Evolutionary conservation across 2,329 filamentous ascomycete genomes (phyloP).

Genomic region (Diaporthe eres): DNA sequence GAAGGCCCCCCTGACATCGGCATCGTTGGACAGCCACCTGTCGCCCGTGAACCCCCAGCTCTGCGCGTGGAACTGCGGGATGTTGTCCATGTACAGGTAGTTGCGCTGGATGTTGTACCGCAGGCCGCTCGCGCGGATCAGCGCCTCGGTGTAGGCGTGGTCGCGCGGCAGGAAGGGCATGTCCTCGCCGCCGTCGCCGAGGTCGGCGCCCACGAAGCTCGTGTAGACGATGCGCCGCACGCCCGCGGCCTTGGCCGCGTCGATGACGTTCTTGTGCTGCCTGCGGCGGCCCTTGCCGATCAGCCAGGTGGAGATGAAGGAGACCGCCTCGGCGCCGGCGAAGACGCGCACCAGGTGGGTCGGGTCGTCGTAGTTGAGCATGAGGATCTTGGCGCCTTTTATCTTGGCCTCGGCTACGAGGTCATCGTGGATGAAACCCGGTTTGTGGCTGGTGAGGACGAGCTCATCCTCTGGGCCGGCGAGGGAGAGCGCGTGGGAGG

Average conservation of each 20-base stretch:
- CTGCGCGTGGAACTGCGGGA: conserved; percentile 41
- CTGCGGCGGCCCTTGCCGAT: conserved; percentile 39
- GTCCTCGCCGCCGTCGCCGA: conserved; percentile 38
- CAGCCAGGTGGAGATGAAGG: conserved; percentile 45
- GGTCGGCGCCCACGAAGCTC: conserved; percentile 44
- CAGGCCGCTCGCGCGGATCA: conserved; percentile 42
- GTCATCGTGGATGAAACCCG: conserved; percentile 33
- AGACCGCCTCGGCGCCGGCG: conserved; percentile 44
- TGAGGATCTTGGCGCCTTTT: conserved; percentile 34
- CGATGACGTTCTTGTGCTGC: conserved; percentile 44
- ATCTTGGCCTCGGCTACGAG: conserved; percentile 30
- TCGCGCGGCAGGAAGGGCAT: conserved; percentile 44
- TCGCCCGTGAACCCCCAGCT: conserved; percentile 43
- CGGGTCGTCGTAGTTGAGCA: conserved; percentile 43
- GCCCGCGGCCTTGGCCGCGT: conserved; percentile 40
- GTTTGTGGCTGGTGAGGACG: conserved; percentile 39
- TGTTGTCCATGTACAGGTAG: conserved; percentile 45
- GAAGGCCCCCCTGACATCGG: conserved; percentile 41
- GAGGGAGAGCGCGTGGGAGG: conserved; percentile 40
- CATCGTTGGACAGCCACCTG: conserved; percentile 44
- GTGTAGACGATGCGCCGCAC: conserved; percentile 45
- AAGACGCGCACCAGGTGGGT: conserved; percentile 41
- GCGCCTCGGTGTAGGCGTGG: conserved; percentile 44
- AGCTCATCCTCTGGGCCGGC: conserved; percentile 41
- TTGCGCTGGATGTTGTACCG: conserved; percentile 45